Percentiles rank a stretch among this genome's conserved stretches.
phyloP scores from a whole-genome alignment of 2,329 filamentous ascomycete genomes.

The Phyllosticta citrichinensis region DNA sequence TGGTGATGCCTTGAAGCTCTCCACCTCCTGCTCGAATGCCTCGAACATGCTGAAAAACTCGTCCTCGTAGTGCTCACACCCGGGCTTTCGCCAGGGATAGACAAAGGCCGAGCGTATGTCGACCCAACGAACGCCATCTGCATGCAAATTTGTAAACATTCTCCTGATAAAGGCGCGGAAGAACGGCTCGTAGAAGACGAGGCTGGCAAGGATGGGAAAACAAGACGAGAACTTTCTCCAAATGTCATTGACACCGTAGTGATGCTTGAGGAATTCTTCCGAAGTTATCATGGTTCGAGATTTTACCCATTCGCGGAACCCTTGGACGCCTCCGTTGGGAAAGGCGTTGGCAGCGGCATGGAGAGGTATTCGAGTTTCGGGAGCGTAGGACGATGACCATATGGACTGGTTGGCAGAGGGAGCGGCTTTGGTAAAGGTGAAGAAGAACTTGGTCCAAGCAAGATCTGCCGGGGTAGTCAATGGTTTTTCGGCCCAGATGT shows the following conservation, averaged over 20 bases:
- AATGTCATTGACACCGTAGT: slow-evolving; percentile 72
- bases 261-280: slow-evolving; percentile 65
- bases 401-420: slow-evolving; percentile 39
- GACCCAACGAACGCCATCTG: slow-evolving; percentile 75
- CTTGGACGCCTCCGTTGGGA: slow-evolving; percentile 58
- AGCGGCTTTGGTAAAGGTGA: slow-evolving; percentile 36
- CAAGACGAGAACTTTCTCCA: slow-evolving; percentile 73
- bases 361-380: slow-evolving; percentile 49
- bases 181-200: slow-evolving; percentile 86
- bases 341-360: slow-evolving; percentile 60
- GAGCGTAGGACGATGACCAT: slow-evolving; percentile 56
- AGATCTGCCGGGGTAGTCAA: slow-evolving; percentile 46
- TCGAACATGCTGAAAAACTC: slow-evolving; percentile 62
- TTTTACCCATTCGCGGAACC: slow-evolving; percentile 70
- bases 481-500: slow-evolving; percentile 51
- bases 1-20: slow-evolving; percentile 60
- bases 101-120: slow-evolving; percentile 72
- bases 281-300: slow-evolving; percentile 60
- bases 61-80: slow-evolving; percentile 53
- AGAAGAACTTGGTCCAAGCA: slow-evolving; percentile 48
- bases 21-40: slow-evolving; percentile 67
- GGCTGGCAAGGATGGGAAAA: slow-evolving; percentile 62
- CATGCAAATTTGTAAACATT: slow-evolving; percentile 60
- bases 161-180: slow-evolving; percentile 65
- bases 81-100: slow-evolving; percentile 57